Evolutionary conservation across 768 basidiomycete species (phyloP).

Genomic region (Pleurotus pulmonarius): DNA sequence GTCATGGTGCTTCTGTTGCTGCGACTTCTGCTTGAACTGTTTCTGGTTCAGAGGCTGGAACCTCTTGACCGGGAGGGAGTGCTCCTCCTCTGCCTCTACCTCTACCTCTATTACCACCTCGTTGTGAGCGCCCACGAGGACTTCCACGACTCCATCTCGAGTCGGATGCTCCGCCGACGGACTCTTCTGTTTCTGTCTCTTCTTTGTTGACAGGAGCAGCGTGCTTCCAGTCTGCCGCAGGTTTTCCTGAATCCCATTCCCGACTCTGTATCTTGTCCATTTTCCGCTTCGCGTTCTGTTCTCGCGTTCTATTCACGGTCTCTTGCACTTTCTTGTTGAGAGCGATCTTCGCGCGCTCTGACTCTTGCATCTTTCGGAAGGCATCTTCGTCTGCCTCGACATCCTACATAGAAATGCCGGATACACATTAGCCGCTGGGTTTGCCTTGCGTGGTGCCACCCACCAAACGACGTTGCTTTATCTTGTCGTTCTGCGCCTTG

Average conservation of each 20-base stretch:
- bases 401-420: slow-evolving; percentile 38
- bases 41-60: too few species aligned
- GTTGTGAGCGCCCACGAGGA: slow-evolving; percentile 22
- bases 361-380: slow-evolving; percentile 66
- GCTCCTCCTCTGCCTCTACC: slow-evolving; percentile 31
- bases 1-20: too few species aligned
- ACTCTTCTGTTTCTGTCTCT: slow-evolving; percentile 9
- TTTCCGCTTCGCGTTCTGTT: slow-evolving; percentile 77
- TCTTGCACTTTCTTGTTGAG: slow-evolving; percentile 66
- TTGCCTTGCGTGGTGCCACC: slow-evolving; percentile 10
- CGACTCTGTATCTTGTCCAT: slow-evolving; percentile 75
- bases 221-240: slow-evolving; percentile 27
- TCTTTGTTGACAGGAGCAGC: slow-evolving; percentile 12
- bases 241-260: slow-evolving; percentile 85
- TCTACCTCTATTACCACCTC: slow-evolving; percentile 28
- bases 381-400: slow-evolving; percentile 81
- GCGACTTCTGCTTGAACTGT: too few species aligned
- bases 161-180: slow-evolving; percentile 4
- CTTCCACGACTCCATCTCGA: slow-evolving; percentile 24
- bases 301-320: slow-evolving; percentile 63
- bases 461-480: slow-evolving; percentile 57
- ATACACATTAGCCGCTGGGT: too few species aligned
- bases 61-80: too few species aligned
- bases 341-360: slow-evolving; percentile 54
- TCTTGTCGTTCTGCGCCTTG: slow-evolving; percentile 61